A percentile compares a stretch with the other conserved stretches of the same genome.
These are phyloP conservation scores for Penicillium psychrofluorescens DNA, from an alignment of 495 filamentous ascomycete species.

Conservation along the genomic window DNA sequence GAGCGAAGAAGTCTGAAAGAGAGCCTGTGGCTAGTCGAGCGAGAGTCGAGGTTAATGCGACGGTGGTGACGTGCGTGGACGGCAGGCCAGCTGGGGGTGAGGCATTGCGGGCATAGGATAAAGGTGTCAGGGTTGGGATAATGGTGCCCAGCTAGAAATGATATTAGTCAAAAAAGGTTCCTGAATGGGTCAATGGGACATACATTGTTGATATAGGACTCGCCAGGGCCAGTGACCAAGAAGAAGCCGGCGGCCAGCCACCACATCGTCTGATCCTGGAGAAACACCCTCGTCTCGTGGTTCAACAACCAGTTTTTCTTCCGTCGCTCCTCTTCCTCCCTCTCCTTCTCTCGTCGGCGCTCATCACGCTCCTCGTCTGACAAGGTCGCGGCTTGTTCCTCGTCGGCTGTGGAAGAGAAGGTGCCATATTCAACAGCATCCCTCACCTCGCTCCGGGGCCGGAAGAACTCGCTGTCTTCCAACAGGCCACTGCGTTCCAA, in stretches of 20 bases:
- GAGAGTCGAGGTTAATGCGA: conserved; percentile 85
- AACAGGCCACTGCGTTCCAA: conserved; percentile 79
- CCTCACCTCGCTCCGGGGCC: conserved; percentile 24
- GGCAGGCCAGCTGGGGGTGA: conserved; percentile 57
- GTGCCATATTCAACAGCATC: conserved; percentile 47
- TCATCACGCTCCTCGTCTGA: conserved; percentile 42
- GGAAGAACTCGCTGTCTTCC: conserved; percentile 61
- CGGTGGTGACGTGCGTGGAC: conserved; percentile 85
- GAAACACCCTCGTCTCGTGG: conserved; percentile 73
- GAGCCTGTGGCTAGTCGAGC: conserved; percentile 80
- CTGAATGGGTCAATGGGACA: conserved; percentile 1
- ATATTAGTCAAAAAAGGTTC: background rate
- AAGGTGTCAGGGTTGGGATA: conserved; percentile 74
- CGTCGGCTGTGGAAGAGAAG: conserved; percentile 22
- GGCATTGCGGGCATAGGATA: conserved; percentile 33
- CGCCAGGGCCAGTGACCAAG: conserved; percentile 85
- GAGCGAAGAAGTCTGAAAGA: conserved; percentile 81
- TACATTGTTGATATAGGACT: conserved; percentile 93
- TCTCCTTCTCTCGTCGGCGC: conserved; percentile 37
- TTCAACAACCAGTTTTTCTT: conserved; percentile 86
- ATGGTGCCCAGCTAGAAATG: conserved; percentile 68
- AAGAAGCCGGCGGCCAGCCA: conserved; percentile 86
- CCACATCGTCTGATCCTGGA: conserved; percentile 92
- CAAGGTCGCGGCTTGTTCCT: conserved; percentile 24
- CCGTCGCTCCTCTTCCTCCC: conserved; percentile 56